Percentiles rank a stretch among this genome's conserved stretches.
These are phyloP conservation scores for Lentinus polychrous DNA, from an alignment of 1,284 basidiomycete genomes.

Conservation along the genomic window DNA sequence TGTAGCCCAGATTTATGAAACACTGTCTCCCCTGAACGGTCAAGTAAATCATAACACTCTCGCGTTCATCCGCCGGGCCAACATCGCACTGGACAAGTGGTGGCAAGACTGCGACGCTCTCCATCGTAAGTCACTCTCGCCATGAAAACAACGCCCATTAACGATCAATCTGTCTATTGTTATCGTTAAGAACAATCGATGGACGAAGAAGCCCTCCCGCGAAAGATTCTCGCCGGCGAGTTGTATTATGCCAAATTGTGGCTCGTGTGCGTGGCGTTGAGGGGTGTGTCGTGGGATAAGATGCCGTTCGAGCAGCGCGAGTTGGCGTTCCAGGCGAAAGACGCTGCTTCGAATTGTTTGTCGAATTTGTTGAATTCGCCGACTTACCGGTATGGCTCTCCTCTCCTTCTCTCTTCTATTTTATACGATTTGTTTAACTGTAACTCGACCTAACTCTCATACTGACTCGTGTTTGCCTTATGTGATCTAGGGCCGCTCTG, in stretches of 20 bases:
- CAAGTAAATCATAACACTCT: slow-evolving; percentile 82
- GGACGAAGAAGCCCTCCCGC: slow-evolving; percentile 78
- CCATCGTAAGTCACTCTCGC: slow-evolving; percentile 45
- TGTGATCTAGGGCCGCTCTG: slow-evolving; percentile 60
- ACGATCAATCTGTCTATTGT: neutral
- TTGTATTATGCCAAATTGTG: slow-evolving; percentile 89
- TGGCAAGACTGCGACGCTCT: slow-evolving; percentile 81
- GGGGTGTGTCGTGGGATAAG: slow-evolving; percentile 90
- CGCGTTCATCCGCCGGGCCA: slow-evolving; percentile 80
- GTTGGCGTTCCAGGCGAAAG: slow-evolving; percentile 89
- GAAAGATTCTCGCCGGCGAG: slow-evolving; percentile 83
- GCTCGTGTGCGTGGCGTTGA: slow-evolving; percentile 87
- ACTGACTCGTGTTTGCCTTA: no score
- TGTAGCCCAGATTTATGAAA: slow-evolving; percentile 84
- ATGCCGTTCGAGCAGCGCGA: slow-evolving; percentile 92
- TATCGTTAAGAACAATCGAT: slow-evolving; percentile 55
- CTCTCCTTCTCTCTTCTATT: slow-evolving; percentile 4
- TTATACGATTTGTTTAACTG: neutral
- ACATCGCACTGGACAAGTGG: slow-evolving; percentile 84
- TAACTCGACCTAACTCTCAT: neutral
- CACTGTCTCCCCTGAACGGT: slow-evolving; percentile 78
- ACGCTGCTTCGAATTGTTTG: slow-evolving; percentile 81
- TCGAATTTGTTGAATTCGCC: slow-evolving; percentile 73
- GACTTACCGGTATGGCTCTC: slow-evolving; percentile 56
- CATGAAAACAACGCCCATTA: neutral